Base-by-base conservation (phyloP, 1,139 yeast genomes). In the Taphrina pruni region DNA sequence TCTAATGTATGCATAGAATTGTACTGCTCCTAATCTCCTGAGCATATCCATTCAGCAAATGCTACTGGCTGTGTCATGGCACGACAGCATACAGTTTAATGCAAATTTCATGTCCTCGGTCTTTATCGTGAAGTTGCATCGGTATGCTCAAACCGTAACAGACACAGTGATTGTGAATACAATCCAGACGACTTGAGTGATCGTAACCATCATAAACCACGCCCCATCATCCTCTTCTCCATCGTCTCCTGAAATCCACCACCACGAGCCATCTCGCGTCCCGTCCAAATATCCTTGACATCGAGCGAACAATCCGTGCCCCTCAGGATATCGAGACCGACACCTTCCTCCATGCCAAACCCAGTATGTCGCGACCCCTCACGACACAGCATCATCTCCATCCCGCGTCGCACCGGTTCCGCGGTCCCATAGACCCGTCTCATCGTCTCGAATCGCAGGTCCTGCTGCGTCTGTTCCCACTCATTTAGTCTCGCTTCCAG, bases 371-470 rank as follows among this genome's bases (percentile, higher is more conserved):
- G 35, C 17, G 60, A 58, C 14, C 60, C 71, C 57, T 70, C 62
- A 3, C 41, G 17, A 50, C 65, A 60, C 20, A 39, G 70, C 67
- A 70, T 85, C 83, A 90, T 80, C 74, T 95, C 98, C 90, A 94
- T 90, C 39, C 89, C 86, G 77, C 97, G 85, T 78, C 91, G 88
- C 74, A 94, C 87, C 7, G 98, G 97, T 76, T 90, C 98, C 12
- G 96, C 97, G 60, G 96, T 88, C 39, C 99, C 99, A 78, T 89
- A 92, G 36, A 90, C 81, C 73, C 96, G 85, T 76, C 96, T 85
- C 79, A 89, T 88, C 70, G 87, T 86, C 77, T 92, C 96, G 81
- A 92, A 77, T 75, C 87, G 86, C 73, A 89, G 81, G 55, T 87
- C 87, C 62, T 83, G 84, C 76, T 90, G 94, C 9, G 89, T 88